Evolutionary conservation across 2,329 filamentous ascomycete species (phyloP), one percentile per base, ranked within the genome.

Genomic region (Cordyceps pruinosa): DNA sequence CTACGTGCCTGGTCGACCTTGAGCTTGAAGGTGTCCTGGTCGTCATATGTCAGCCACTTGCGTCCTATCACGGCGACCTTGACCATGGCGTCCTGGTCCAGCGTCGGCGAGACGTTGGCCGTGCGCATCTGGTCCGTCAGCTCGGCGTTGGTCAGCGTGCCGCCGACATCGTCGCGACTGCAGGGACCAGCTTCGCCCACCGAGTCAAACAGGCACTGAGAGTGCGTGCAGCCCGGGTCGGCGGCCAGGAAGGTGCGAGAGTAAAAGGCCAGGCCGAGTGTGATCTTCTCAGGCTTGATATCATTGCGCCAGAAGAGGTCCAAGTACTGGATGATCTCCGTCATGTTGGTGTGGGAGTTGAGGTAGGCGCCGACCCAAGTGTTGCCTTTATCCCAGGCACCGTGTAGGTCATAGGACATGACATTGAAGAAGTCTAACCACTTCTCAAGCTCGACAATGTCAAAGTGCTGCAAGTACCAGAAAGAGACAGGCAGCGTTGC

Each of bases 291-390:
- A 0, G 78, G 71, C 2, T 67, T 57, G 19, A 83, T 66, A 28
- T 72, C 62, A 30, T 70, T 73, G 6, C 74, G 68, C 76, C 78
- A 81, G 3, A 82, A 63, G 0, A 81, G 71, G 1, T 78, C 70
- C 0, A 79, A 56, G 0, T 65, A 66, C 0, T 60, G 23, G 2
- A 74, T 62, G 32, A 75, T 75, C 57, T 76, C 71, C 5, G 70
- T 70, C 4, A 73, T 53, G 57, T 77, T 72, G 0, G 74, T 74
- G 53, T 77, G 75, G 2, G 65, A 61, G 19, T 66, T 61, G n/a
- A 74, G 62, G 13, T 63, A 62, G 1, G 62, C 42, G 2, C 70
- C 70, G 12, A 61, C 64, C 25, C 25, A 69, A 59, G 57, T 37
- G 52, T 63, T 63, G 1, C 54, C 23, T 10, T 50, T 13, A 55